A percentile compares a stretch with the other conserved stretches of the same genome.
Evolutionary conservation across 805 yeast genomes (phyloP).

Genomic region (Wickerhamiella bombiphila): DNA sequence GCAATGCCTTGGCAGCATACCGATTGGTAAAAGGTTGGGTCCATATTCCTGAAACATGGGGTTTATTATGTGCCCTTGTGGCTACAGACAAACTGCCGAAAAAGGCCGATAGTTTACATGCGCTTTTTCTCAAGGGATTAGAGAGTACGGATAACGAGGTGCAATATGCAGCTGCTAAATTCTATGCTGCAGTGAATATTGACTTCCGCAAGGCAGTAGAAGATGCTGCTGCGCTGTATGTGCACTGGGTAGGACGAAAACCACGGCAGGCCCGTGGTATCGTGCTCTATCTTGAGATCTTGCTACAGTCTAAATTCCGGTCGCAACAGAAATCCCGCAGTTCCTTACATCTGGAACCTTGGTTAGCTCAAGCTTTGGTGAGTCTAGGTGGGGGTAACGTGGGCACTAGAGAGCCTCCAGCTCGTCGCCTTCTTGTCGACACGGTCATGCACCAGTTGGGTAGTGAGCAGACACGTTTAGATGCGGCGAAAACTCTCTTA

Average conservation of each 20-base stretch:
- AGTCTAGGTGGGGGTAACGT: too few relatives aligned
- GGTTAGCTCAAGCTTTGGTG: conserved; percentile 1
- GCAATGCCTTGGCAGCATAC: conserved; percentile 21
- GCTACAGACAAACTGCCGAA: conserved; percentile 5
- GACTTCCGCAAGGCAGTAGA: conserved; percentile 5
- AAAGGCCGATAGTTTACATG: conserved; percentile 17
- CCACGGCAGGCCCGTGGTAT: neutral
- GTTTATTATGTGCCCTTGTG: conserved; percentile 17
- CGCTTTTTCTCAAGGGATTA: conserved; percentile 17
- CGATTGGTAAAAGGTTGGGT: conserved; percentile 19
- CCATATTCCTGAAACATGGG: conserved; percentile 15
- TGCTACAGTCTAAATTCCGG: neutral
- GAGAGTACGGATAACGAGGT: conserved; percentile 16
- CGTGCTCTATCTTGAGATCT: neutral
- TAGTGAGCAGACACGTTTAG: conserved; percentile 12
- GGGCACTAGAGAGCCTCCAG: neutral
- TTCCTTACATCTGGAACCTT: neutral
- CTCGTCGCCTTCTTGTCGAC: conserved; percentile 10
- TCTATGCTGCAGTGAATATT: conserved; percentile 16
- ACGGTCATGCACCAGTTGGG: conserved; percentile 6
- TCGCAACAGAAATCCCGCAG: neutral
- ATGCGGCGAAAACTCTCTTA: conserved; percentile 9
- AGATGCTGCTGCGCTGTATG: neutral
- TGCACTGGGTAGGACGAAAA: neutral
- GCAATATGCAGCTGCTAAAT: conserved; percentile 20